Conservation (phyloP, 495 filamentous ascomycete species). For the Patellaria atrata region DNA sequence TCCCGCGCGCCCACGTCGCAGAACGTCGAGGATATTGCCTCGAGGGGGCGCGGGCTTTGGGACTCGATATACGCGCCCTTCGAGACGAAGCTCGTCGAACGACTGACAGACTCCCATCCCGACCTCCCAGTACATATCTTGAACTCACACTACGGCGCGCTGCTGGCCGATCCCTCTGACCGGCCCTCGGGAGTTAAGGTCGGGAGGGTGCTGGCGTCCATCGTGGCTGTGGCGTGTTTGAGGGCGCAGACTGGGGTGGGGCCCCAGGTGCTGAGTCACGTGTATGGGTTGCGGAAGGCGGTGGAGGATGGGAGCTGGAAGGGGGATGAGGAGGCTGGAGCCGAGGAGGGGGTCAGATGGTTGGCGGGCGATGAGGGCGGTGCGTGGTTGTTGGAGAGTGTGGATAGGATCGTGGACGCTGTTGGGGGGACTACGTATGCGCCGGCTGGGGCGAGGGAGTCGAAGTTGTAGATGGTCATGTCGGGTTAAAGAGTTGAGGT, state of each 20-base stretch:
- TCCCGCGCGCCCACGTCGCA: constrained; percentile 33
- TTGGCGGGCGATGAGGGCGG: constrained; percentile 59
- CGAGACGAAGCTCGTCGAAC: constrained; percentile 49
- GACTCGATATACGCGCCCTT: constrained; percentile 58
- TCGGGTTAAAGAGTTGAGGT: too few species aligned
- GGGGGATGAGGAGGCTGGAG: constrained; percentile 29
- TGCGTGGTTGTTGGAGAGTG: constrained; percentile 52
- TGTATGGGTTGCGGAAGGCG: constrained; percentile 60
- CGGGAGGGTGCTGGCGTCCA: constrained; percentile 48
- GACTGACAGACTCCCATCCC: constrained; percentile 54
- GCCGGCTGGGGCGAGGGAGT: too few species aligned
- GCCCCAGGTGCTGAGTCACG: constrained; percentile 61
- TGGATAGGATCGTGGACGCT: constrained; percentile 52
- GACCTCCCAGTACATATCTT: constrained; percentile 69
- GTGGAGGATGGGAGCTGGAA: constrained; percentile 47
- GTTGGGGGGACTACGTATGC: too few species aligned
- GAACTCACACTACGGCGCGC: constrained; percentile 50
- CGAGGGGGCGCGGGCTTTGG: constrained; percentile 50
- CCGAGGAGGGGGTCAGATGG: constrained; percentile 43
- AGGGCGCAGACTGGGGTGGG: constrained; percentile 63
- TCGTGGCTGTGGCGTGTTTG: constrained; percentile 55
- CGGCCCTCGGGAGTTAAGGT: constrained; percentile 32
- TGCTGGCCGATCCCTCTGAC: constrained; percentile 46
- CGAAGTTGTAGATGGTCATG: too few species aligned
- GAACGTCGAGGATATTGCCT: constrained; percentile 38